These are phyloP conservation scores for Ophiocordyceps camponoti-floridani DNA, from an alignment of 2,329 filamentous ascomycete genomes.

Conservation along the genomic window DNA sequence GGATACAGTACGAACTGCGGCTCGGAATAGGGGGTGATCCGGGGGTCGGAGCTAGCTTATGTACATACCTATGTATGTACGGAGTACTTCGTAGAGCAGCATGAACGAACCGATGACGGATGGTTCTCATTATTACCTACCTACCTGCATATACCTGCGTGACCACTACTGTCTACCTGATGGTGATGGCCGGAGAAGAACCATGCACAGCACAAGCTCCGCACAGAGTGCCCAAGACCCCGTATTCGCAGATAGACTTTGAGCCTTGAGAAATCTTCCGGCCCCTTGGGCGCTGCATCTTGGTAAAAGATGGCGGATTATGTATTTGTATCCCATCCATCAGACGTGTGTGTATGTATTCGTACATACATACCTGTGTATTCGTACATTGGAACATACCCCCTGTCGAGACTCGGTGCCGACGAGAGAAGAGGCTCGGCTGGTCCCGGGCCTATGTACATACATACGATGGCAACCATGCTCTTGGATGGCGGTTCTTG, in stretches of 20 bases:
- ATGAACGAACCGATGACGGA: too few relatives aligned
- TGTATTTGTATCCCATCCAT: neutral
- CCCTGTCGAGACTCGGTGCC: neutral
- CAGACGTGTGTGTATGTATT: too few relatives aligned
- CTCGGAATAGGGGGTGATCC: neutral
- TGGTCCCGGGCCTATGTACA: too few relatives aligned
- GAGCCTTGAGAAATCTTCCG: neutral
- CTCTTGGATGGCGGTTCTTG: too few relatives aligned
- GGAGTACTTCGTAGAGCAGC: neutral
- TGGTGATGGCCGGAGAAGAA: too few relatives aligned
- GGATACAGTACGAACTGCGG: neutral
- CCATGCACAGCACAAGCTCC: too few relatives aligned
- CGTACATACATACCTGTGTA: too few relatives aligned
- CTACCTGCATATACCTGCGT: too few relatives aligned
- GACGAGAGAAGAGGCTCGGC: neutral
- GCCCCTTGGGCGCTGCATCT: neutral
- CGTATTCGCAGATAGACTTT: neutral
- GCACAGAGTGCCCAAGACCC: neutral
- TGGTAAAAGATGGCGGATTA: neutral
- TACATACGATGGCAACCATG: too few relatives aligned
- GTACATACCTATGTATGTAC: neutral
- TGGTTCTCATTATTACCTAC: too few relatives aligned
- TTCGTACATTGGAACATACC: neutral
- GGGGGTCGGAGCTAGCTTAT: neutral
- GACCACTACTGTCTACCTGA: too few relatives aligned